Evolutionary conservation across 2,329 filamentous ascomycete genomes (phyloP).

Genomic region (Fusarium devonianum): DNA sequence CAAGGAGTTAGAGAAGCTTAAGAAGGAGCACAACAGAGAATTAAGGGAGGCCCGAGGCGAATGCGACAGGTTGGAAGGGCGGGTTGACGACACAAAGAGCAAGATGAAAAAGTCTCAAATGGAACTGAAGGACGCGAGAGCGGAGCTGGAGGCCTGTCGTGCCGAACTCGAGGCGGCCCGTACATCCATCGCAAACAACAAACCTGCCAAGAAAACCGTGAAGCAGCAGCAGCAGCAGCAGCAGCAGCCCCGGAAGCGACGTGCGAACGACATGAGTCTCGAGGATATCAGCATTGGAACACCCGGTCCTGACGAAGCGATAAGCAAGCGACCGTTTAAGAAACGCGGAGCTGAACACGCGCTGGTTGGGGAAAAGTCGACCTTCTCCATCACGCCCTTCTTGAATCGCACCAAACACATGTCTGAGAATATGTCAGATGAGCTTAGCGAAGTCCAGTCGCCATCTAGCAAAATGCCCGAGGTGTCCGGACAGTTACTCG

Average conservation of each 20-base stretch:
- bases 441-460: conserved; percentile 41
- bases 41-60: conserved; percentile 67
- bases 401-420: conserved; percentile 75
- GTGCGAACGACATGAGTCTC: conserved; percentile 53
- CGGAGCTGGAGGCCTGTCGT: conserved; percentile 50
- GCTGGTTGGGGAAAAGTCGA: conserved; percentile 80
- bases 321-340: conserved; percentile 56
- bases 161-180: conserved; percentile 50
- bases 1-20: conserved; percentile 56
- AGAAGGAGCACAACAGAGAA: conserved; percentile 59
- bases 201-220: conserved; percentile 34
- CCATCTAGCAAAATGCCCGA: conserved; percentile 26
- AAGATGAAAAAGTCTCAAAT: conserved; percentile 73
- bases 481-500: conserved; percentile 43
- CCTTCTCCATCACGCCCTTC: conserved; percentile 93
- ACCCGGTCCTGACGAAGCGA: conserved; percentile 52
- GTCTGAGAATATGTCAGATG: conserved; percentile 42
- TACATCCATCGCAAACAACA: conserved; percentile 26
- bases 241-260: conserved; percentile 54
- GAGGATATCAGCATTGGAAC: conserved; percentile 59
- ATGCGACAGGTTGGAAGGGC: conserved; percentile 72
- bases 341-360: conserved; percentile 63
- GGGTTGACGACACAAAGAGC: conserved; percentile 66
- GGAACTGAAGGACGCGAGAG: conserved; percentile 71
- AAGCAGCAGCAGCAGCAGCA: conserved; percentile 55